Conservation (phyloP, 2,329 filamentous ascomycete species). For the Berkeleyomyces rouxiae region DNA sequence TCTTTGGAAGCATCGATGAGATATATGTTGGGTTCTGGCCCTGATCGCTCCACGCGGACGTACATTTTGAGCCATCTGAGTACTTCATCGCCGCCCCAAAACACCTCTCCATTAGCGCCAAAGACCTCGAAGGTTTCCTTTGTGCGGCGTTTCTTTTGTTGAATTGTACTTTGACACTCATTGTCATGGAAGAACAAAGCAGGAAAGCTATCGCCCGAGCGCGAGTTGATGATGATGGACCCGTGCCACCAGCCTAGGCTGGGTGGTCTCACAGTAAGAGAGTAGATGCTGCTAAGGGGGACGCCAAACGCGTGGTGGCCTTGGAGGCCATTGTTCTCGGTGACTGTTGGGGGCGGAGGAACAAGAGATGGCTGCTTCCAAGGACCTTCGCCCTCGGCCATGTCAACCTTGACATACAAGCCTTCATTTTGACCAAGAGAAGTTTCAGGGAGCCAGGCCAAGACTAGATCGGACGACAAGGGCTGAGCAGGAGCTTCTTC, state of each 20-base stretch:
- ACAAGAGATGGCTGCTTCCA: constrained; percentile 82
- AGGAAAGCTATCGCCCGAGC: constrained; percentile 81
- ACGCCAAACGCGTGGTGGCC: constrained; percentile 85
- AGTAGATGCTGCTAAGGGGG: constrained; percentile 80
- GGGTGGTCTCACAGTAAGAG: constrained; percentile 73
- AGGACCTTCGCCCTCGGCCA: constrained; percentile 62
- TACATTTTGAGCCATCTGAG: constrained; percentile 80
- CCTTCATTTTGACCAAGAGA: constrained; percentile 71
- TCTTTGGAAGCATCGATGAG: constrained; percentile 74
- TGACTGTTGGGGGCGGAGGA: constrained; percentile 74
- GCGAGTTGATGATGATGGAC: constrained; percentile 81
- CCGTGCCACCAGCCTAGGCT: constrained; percentile 98
- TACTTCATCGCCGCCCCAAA: constrained; percentile 96
- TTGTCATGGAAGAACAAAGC: constrained; percentile 95
- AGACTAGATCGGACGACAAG: constrained; percentile 55
- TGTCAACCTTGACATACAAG: constrained; percentile 90
- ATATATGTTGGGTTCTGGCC: constrained; percentile 78
- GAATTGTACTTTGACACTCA: constrained; percentile 87
- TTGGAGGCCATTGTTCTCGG: constrained; percentile 42
- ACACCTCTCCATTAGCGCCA: constrained; percentile 67
- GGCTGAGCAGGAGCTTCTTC: constrained; percentile 22
- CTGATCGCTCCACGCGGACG: constrained; percentile 64
- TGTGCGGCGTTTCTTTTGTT: constrained; percentile 77
- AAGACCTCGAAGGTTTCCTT: constrained; percentile 83
- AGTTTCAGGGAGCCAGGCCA: constrained; percentile 87